Evolutionary conservation across 495 filamentous ascomycete species (phyloP).

Genomic region (Penicillium psychrofluorescens): DNA sequence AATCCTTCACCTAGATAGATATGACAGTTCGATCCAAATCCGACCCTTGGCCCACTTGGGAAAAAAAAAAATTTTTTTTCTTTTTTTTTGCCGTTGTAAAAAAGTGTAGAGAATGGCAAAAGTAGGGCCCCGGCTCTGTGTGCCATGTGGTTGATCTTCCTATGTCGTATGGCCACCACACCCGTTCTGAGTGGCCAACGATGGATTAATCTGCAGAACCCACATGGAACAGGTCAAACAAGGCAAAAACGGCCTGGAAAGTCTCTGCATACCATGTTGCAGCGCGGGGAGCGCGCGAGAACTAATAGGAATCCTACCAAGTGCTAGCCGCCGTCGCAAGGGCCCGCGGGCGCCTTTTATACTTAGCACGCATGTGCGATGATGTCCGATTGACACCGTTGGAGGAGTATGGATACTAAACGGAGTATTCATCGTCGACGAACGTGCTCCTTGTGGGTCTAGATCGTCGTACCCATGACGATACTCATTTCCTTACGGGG

Average conservation of each 20-base stretch:
- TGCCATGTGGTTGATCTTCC: no score
- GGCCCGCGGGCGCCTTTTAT: conserved; percentile 3
- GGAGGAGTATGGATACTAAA: neutral
- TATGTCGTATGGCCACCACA: no score
- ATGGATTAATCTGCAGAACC: no score
- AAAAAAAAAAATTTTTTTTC: no score
- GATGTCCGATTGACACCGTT: conserved; percentile 2
- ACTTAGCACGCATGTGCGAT: conserved; percentile 7
- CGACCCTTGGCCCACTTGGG: conserved; percentile 3
- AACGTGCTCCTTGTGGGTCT: conserved; percentile 13
- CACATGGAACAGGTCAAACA: neutral
- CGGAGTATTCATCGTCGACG: conserved; percentile 11
- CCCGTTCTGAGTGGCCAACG: no score
- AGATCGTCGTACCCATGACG: conserved; percentile 23
- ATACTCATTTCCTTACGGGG: conserved; percentile 17
- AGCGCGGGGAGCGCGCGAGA: neutral
- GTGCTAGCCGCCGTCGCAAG: neutral
- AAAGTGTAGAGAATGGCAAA: no score
- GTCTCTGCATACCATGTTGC: neutral
- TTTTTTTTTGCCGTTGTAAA: neutral
- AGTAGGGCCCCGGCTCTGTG: no score
- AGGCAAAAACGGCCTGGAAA: neutral
- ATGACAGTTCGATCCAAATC: conserved; percentile 3
- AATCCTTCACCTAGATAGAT: neutral
- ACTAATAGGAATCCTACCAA: conserved; percentile 2